These are phyloP conservation scores for Mycena filopes DNA, from an alignment of 768 basidiomycete genomes.

Conservation along the genomic window DNA sequence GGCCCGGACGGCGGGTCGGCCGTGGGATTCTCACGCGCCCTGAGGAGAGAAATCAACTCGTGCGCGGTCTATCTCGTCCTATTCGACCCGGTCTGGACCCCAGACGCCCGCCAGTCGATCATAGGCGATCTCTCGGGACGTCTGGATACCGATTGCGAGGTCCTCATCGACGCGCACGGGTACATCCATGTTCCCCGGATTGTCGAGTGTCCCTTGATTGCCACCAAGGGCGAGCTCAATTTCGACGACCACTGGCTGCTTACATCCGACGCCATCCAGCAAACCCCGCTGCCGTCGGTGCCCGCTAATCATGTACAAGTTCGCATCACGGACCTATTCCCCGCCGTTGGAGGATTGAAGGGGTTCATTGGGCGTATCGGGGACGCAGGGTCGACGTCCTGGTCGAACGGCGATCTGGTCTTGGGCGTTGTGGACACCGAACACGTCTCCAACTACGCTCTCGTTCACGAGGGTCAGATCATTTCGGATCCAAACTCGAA, in stretches of 20 bases:
- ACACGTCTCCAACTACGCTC: background rate
- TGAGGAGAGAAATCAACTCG: background rate
- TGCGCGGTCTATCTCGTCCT: background rate
- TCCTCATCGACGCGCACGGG: background rate
- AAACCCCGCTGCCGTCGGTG: background rate
- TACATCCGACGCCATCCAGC: background rate
- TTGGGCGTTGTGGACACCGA: constrained; percentile 7
- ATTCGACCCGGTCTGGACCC: background rate
- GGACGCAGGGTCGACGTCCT: constrained; percentile 11
- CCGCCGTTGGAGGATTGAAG: constrained; percentile 10
- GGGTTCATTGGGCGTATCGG: constrained; percentile 14
- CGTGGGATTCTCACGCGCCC: background rate
- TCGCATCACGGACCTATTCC: constrained; percentile 15
- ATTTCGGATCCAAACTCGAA: background rate
- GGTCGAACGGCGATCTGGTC: constrained; percentile 9
- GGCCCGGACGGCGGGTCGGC: background rate
- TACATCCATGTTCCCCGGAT: background rate
- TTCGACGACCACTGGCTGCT: background rate
- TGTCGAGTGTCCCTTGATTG: background rate
- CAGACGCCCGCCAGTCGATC: background rate
- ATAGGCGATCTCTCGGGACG: background rate
- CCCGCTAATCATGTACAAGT: background rate
- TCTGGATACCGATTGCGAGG: background rate
- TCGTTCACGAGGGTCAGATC: constrained; percentile 1
- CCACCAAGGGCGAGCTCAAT: background rate